Base-by-base conservation (phyloP, 305 asterid species). In the Fraxinus paxiana region DNA sequence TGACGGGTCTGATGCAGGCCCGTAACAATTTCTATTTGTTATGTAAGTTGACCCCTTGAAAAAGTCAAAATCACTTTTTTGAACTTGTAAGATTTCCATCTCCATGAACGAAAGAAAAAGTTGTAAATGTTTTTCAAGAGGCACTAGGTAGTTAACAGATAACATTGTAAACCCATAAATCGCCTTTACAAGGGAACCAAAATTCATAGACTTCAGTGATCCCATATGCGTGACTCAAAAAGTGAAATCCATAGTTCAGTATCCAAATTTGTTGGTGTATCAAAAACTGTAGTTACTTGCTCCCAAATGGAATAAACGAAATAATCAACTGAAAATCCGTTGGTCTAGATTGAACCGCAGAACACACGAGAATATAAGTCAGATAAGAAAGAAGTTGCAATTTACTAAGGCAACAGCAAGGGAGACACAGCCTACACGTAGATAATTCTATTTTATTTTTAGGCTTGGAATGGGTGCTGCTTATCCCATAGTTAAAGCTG, bases 161-260 rank as follows among this genome's bases (percentile, higher is more conserved):
- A n/a, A n/a, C n/a, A n/a, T n/a, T n/a, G n/a, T n/a, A n/a, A n/a
- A n/a, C n/a, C n/a, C n/a, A n/a, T n/a, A n/a, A n/a, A n/a, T n/a
- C n/a, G n/a, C n/a, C n/a, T n/a, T 30, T 41, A 90, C 54, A 37
- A 96, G 91, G 81, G 92, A 86, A 77, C 99, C 97, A 56, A 84
- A 85, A 82, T 89, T 92, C 96, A 89, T 89, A 34, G 90, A 86
- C 80, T 87, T 90, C 81, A 96, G 46, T 48, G 92, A 77, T 41
- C 98, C 99, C 98, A 96, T 91, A 88, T 92, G 98, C 87, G 98
- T 94, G 97, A 65, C 89, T 88, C 84, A 54, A 76, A 75, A 70
- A 76, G 33, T 30, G 33, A 6, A 38, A 65, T 41, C 79, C 71
- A 38, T 41, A 24, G 17, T 76, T 12, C 24, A 63, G 75, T 5